phyloP scores from a whole-genome alignment of 2,329 filamentous ascomycete genomes.

The Torrubiella hemipterigena region DNA sequence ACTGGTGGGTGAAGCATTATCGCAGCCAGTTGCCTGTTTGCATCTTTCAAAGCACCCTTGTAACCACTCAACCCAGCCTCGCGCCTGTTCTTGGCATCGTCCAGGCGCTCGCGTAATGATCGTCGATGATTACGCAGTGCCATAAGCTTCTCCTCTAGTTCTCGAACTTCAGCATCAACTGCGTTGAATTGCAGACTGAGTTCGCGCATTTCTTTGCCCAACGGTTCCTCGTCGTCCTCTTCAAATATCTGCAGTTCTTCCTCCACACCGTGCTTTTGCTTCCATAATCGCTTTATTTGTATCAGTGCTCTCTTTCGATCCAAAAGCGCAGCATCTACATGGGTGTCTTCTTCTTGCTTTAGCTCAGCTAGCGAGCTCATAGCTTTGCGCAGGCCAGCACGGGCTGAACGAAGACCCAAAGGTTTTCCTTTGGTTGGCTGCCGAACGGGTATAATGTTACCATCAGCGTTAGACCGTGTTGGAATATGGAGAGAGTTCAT shows the following conservation, averaged over 20 bases:
- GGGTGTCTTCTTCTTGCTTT: conserved; percentile 55
- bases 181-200: conserved; percentile 41
- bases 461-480: conserved; percentile 23
- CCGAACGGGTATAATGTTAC: conserved; percentile 46
- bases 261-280: conserved; percentile 35
- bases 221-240: conserved; percentile 41
- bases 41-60: conserved; percentile 50
- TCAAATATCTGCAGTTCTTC: conserved; percentile 43
- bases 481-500: conserved; percentile 28
- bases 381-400: conserved; percentile 50
- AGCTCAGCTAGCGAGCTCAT: conserved; percentile 54
- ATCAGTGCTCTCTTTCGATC: conserved; percentile 45
- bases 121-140: conserved; percentile 47
- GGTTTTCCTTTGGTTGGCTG: conserved; percentile 39
- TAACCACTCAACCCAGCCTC: conserved; percentile 66
- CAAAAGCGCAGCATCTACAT: conserved; percentile 43
- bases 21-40: conserved; percentile 48
- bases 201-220: conserved; percentile 46
- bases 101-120: conserved; percentile 47
- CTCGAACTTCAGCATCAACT: conserved; percentile 51
- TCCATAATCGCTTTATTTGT: conserved; percentile 40
- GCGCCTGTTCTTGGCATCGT: conserved; percentile 50
- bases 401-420: conserved; percentile 46
- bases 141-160: conserved; percentile 51
- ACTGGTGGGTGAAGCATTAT: conserved; percentile 49